Conservation (phyloP, 2,329 filamentous ascomycete species). For the Alternaria sp. region DNA sequence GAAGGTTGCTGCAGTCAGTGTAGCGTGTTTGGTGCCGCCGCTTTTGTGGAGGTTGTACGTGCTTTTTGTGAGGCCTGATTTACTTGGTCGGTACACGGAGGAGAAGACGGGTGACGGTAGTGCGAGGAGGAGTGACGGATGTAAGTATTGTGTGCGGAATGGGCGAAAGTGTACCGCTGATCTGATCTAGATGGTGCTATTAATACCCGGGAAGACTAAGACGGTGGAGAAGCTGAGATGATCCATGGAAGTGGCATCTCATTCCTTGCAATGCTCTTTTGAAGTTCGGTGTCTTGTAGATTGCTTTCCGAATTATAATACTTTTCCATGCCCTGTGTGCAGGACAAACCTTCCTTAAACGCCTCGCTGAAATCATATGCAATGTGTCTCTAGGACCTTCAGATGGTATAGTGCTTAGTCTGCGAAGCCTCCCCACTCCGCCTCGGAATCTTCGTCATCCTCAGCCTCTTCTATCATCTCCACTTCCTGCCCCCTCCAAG, state of each 20-base stretch:
- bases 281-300: neutral
- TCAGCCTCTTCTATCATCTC: conserved; percentile 46
- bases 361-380: conserved; percentile 22
- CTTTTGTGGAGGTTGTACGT: conserved; percentile 37
- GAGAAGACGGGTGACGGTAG: neutral
- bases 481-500: conserved; percentile 58
- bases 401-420: conserved; percentile 54
- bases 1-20: conserved; percentile 20
- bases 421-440: conserved; percentile 73
- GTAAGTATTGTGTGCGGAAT: neutral
- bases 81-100: conserved; percentile 30
- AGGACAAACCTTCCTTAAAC: conserved; percentile 9
- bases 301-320: neutral
- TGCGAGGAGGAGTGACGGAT: conserved; percentile 4
- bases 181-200: conserved; percentile 6
- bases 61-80: conserved; percentile 27
- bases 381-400: conserved; percentile 6
- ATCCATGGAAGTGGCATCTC: neutral
- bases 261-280: neutral
- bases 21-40: conserved; percentile 25
- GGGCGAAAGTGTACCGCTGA: neutral
- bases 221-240: too few relatives aligned
- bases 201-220: conserved; percentile 5
- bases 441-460: conserved; percentile 58
- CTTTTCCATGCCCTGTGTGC: conserved; percentile 3